These are phyloP conservation scores for Candida ortonii DNA, from an alignment of 805 yeast species.

Conservation along the genomic window DNA sequence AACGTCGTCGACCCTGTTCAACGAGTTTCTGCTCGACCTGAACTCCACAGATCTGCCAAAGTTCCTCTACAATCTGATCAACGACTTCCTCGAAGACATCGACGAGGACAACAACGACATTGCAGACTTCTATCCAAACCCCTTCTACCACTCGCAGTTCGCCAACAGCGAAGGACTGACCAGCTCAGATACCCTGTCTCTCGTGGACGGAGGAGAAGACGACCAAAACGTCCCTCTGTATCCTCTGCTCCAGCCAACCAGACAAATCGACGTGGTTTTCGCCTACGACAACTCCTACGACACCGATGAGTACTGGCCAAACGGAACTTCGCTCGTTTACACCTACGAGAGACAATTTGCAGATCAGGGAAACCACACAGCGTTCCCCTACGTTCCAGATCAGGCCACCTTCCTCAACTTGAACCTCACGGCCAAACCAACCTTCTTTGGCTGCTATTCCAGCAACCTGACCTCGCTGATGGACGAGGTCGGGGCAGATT, in stretches of 20 bases:
- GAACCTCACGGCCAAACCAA: conserved; percentile 66
- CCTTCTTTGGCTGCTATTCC: conserved; percentile 82
- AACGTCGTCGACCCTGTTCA: conserved; percentile 79
- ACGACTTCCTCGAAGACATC: conserved; percentile 41
- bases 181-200: conserved; percentile 41
- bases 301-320: conserved; percentile 59
- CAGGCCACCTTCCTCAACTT: conserved; percentile 51
- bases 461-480: conserved; percentile 54
- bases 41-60: conserved; percentile 53
- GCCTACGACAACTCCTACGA: conserved; percentile 71
- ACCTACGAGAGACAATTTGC: conserved; percentile 60
- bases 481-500: conserved; percentile 35
- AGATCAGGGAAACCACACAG: conserved; percentile 51
- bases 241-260: conserved; percentile 60
- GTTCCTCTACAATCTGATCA: conserved; percentile 42
- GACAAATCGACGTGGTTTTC: conserved; percentile 61
- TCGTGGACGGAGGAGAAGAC: conserved; percentile 83
- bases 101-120: conserved; percentile 56
- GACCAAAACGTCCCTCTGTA: conserved; percentile 65
- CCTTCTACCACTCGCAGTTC: conserved; percentile 49
- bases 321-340: conserved; percentile 55
- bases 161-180: conserved; percentile 39
- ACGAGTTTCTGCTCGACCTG: conserved; percentile 57
- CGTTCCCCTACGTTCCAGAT: conserved; percentile 83
- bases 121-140: conserved; percentile 72